These are phyloP conservation scores for Tulasnella sp. DNA, from an alignment of 768 basidiomycete genomes.

Conservation along the genomic window DNA sequence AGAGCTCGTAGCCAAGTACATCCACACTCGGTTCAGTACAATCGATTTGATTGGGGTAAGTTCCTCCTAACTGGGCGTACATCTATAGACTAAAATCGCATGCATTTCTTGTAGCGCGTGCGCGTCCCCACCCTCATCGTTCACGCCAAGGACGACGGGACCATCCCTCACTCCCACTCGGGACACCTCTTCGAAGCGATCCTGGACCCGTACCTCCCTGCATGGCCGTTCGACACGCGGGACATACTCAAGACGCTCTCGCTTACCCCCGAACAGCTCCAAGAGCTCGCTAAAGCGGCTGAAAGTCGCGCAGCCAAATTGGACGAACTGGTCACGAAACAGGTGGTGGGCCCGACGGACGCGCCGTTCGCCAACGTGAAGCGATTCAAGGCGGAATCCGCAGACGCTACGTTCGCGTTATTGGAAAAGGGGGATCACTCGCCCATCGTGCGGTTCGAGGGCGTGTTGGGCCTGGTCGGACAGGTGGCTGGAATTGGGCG, in stretches of 20 bases:
- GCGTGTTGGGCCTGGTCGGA: conserved; percentile 58
- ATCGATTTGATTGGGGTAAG: conserved; percentile 58
- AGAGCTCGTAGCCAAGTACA: conserved; percentile 55
- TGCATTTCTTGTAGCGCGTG: conserved; percentile 50
- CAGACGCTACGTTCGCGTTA: conserved; percentile 43
- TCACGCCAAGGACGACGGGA: conserved; percentile 70
- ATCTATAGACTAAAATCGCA: not conserved
- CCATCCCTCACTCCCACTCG: conserved; percentile 70
- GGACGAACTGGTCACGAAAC: conserved; percentile 38
- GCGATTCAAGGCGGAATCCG: conserved; percentile 36
- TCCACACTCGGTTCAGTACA: conserved; percentile 61
- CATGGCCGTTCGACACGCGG: conserved; percentile 42
- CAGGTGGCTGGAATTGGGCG: conserved; percentile 1
- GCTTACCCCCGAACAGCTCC: conserved; percentile 39
- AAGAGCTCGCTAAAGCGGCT: conserved; percentile 37
- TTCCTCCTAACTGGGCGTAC: conserved; percentile 8
- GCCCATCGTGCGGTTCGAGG: conserved; percentile 57
- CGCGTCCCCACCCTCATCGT: conserved; percentile 65
- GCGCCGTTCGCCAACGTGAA: conserved; percentile 46
- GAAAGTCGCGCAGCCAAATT: conserved; percentile 44
- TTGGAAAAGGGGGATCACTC: conserved; percentile 62
- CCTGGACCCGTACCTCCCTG: conserved; percentile 59
- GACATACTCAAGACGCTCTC: conserved; percentile 40
- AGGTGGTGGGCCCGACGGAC: conserved; percentile 47
- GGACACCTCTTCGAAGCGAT: conserved; percentile 63